These are phyloP conservation scores for Amauroascus niger DNA, from an alignment of 2,329 filamentous ascomycete genomes.

Conservation along the genomic window DNA sequence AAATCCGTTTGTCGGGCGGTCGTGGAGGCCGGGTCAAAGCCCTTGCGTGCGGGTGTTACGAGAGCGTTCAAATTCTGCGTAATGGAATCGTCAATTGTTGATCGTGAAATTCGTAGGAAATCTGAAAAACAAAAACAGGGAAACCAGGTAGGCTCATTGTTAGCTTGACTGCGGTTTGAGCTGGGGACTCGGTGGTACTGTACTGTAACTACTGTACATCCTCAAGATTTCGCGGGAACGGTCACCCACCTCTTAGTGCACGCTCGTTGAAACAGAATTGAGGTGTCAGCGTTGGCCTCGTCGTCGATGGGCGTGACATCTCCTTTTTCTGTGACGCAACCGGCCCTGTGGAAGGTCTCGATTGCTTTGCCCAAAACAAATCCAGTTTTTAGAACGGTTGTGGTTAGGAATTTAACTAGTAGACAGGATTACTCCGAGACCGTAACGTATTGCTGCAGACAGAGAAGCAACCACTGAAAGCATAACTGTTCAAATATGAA, in stretches of 20 bases:
- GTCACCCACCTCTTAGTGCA: conserved; percentile 54
- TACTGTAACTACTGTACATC: too few species aligned
- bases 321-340: conserved; percentile 20
- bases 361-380: conserved; percentile 31
- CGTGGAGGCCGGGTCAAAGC: conserved; percentile 74
- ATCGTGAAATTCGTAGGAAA: conserved; percentile 78
- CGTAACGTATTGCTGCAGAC: too few species aligned
- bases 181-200: conserved; percentile 1
- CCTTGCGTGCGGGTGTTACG: conserved; percentile 57
- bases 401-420: not conserved
- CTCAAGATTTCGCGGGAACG: not conserved
- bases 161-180: not conserved
- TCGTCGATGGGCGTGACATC: conserved; percentile 36
- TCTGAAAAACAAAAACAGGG: conserved; percentile 45
- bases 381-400: conserved; percentile 27
- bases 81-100: conserved; percentile 85
- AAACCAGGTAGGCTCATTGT: conserved; percentile 10
- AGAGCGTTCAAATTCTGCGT: conserved; percentile 86
- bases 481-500: too few species aligned
- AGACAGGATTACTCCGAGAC: too few species aligned
- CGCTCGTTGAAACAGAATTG: conserved; percentile 69
- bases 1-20: conserved; percentile 50
- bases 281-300: conserved; percentile 52
- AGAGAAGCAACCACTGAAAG: too few species aligned
- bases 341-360: conserved; percentile 21